Percentiles rank a stretch among this genome's conserved stretches.
These are phyloP conservation scores for Zychaea mexicana DNA, from an alignment of 371 early-diverging fungal species.

Conservation along the genomic window DNA sequence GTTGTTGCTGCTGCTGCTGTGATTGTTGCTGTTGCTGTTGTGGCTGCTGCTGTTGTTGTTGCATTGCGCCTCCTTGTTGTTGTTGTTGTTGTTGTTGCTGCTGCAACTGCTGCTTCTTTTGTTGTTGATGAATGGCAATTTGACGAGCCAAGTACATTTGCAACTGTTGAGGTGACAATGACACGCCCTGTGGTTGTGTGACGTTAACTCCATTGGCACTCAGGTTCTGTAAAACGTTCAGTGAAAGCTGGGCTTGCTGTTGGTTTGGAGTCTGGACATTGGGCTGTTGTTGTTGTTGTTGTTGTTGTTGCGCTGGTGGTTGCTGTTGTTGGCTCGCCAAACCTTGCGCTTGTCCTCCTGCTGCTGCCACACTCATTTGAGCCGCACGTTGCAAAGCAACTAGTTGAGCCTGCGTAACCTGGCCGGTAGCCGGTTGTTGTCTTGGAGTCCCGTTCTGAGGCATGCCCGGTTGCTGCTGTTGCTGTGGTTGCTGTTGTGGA, in stretches of 20 bases:
- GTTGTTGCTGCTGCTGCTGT: conserved; percentile 12
- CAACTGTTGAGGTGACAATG: conserved; percentile 35
- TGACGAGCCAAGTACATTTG: conserved; percentile 36
- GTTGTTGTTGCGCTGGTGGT: conserved; percentile 5
- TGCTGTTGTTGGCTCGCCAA: conserved; percentile 10
- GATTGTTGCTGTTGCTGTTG: conserved; percentile 20
- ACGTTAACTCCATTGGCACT: conserved; percentile 16
- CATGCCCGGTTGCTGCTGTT: conserved; percentile 18
- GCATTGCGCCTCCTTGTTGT: too few relatives aligned
- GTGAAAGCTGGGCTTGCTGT: conserved; percentile 23
- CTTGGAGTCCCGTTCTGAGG: background rate
- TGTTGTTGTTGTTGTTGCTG: conserved; percentile 15
- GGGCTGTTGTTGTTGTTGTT: conserved; percentile 1
- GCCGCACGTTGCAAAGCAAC: conserved; percentile 33
- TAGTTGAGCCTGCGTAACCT: conserved; percentile 21
- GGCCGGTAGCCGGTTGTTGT: conserved; percentile 9
- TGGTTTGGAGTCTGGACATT: conserved; percentile 12
- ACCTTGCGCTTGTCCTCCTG: conserved; percentile 15
- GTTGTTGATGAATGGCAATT: conserved; percentile 32
- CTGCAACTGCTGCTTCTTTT: conserved; percentile 17
- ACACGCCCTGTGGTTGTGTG: conserved; percentile 17
- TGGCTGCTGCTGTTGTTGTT: conserved; percentile 23
- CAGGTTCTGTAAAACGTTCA: conserved; percentile 29
- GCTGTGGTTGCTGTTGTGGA: conserved; percentile 22
- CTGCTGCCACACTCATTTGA: conserved; percentile 23